Evolutionary conservation across 2,329 filamentous ascomycete genomes (phyloP).

Genomic region (Colletotrichum acutatum): DNA sequence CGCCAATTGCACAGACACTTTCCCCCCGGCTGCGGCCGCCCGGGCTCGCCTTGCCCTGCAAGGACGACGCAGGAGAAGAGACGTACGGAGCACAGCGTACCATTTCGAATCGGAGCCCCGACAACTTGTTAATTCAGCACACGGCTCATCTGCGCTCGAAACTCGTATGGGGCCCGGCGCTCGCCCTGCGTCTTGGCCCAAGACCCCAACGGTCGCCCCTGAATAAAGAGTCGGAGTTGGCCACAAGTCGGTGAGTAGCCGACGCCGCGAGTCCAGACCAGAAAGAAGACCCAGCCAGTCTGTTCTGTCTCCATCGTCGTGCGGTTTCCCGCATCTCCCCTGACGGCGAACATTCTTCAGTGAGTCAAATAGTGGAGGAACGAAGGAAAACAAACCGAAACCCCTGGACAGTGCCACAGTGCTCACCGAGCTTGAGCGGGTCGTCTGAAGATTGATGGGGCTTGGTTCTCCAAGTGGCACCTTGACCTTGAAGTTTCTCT

Average conservation of each 20-base stretch:
- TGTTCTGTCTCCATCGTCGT: background rate
- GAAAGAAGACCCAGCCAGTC: no score
- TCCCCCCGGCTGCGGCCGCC: conserved; percentile 7
- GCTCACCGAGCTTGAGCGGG: conserved; percentile 2
- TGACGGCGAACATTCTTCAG: background rate
- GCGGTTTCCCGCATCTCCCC: conserved; percentile 1
- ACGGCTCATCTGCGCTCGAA: conserved; percentile 29
- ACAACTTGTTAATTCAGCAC: conserved; percentile 23
- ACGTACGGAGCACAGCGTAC: background rate
- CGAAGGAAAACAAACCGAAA: background rate
- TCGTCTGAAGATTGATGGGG: conserved; percentile 25
- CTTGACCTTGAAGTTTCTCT: conserved; percentile 8
- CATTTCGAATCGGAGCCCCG: conserved; percentile 15
- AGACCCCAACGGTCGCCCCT: background rate
- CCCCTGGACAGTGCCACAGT: background rate
- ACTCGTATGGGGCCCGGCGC: background rate
- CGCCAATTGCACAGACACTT: conserved; percentile 16
- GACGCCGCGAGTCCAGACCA: background rate
- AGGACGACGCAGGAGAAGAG: background rate
- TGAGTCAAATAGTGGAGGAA: conserved; percentile 12
- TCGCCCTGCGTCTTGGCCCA: background rate
- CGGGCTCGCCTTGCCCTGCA: conserved; percentile 3
- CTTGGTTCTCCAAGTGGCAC: conserved; percentile 21
- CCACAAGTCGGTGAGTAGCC: background rate
- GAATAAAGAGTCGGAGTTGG: background rate